A percentile compares a stretch with the other conserved stretches of the same genome.
Conservation (phyloP, 495 filamentous ascomycete genomes). For the Rhizodiscina lignyota region DNA sequence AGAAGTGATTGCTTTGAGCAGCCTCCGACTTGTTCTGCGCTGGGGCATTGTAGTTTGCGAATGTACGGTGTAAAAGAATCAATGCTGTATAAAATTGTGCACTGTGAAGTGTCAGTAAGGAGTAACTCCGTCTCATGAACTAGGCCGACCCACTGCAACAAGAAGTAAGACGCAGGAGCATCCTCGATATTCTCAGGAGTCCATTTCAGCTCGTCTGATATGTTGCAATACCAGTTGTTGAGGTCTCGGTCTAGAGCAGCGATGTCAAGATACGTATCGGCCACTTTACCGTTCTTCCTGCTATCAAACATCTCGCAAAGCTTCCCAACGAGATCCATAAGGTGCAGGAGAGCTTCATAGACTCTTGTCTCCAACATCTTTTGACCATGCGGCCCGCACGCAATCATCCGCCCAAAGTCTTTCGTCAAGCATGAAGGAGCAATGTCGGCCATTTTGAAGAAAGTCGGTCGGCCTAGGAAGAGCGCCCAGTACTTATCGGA, state of each 20-base stretch:
- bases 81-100: conserved; percentile 8
- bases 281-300: conserved; percentile 4
- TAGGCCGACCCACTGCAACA: conserved; percentile 4
- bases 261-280: conserved; percentile 6
- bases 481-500: conserved; percentile 7
- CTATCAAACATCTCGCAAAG: conserved; percentile 5
- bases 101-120: background rate
- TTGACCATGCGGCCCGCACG: too few relatives aligned
- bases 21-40: too few relatives aligned
- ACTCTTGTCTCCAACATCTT: conserved; percentile 6
- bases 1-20: too few relatives aligned
- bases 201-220: conserved; percentile 4
- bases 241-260: conserved; percentile 4
- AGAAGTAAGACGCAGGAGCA: conserved; percentile 3
- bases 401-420: conserved; percentile 7
- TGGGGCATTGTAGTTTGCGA: background rate
- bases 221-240: conserved; percentile 7
- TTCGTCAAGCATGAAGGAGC: conserved; percentile 6
- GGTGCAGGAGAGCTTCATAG: conserved; percentile 4
- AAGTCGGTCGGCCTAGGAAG: conserved; percentile 6
- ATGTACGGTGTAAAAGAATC: conserved; percentile 7
- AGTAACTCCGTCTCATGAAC: too few relatives aligned
- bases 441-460: conserved; percentile 5
- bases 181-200: conserved; percentile 2
- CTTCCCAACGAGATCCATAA: conserved; percentile 7